Evolutionary conservation across 2,329 filamentous ascomycete genomes (phyloP).

Genomic region (Alternaria burnsii): DNA sequence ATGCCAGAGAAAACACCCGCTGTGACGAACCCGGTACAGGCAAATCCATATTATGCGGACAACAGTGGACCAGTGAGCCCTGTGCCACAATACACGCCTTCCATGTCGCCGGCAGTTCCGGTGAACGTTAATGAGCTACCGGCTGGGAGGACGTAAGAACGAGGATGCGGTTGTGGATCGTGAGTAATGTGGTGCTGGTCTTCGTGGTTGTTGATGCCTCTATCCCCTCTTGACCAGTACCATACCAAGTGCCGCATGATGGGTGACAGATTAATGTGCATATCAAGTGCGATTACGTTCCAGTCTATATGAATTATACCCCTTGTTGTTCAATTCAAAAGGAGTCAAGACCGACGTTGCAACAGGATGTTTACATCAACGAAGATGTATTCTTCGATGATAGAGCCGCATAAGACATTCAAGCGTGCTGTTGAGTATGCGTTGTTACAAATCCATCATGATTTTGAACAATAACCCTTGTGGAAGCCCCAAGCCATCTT

Average conservation of each 20-base stretch:
- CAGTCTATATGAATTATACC: conserved; percentile 1
- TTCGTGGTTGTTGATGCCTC: not conserved
- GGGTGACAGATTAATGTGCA: not conserved
- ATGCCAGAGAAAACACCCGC: conserved; percentile 15
- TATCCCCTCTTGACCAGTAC: not conserved
- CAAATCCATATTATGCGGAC: conserved; percentile 14
- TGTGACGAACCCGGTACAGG: conserved; percentile 1
- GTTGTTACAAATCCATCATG: not conserved
- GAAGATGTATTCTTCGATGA: not conserved
- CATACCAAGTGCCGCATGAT: not conserved
- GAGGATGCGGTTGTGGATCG: not conserved
- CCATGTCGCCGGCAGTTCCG: not conserved
- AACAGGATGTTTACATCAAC: not conserved
- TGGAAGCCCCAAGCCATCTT: conserved; percentile 2
- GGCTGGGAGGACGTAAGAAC: conserved; percentile 13
- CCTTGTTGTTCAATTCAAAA: not conserved
- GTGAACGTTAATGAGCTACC: conserved; percentile 19
- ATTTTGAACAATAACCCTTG: conserved; percentile 4
- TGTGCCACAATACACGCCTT: conserved; percentile 20
- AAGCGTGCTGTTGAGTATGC: not conserved
- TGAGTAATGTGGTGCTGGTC: not conserved
- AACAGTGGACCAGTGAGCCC: conserved; percentile 16
- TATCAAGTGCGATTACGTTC: not conserved
- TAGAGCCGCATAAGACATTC: not conserved
- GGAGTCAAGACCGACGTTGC: not conserved